Evolutionary conservation across 768 basidiomycete species (phyloP).

Genomic region (Flagelloscypha sp.): DNA sequence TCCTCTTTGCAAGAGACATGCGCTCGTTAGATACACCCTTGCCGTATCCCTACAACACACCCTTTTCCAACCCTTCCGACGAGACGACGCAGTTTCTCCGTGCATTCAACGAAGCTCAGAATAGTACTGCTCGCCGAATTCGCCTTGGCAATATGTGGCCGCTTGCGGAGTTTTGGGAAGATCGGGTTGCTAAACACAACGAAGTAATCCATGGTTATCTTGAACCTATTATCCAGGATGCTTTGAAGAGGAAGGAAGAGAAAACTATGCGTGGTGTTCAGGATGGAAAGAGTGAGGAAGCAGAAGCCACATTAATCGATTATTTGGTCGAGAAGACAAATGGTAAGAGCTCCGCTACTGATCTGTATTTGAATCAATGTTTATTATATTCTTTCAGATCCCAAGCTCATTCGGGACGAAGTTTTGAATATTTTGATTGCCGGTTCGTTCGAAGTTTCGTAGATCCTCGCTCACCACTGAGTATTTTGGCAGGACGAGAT

Average conservation of each 20-base stretch:
- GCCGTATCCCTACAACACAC: constrained; percentile 27
- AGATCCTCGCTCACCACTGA: neutral
- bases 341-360: constrained; percentile 17
- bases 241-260: constrained; percentile 13
- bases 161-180: constrained; percentile 26
- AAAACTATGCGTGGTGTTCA: constrained; percentile 1
- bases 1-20: constrained; percentile 39
- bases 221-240: constrained; percentile 24
- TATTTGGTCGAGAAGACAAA: constrained; percentile 28
- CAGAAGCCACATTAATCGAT: constrained; percentile 32
- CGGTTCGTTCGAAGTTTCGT: constrained; percentile 4
- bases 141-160: constrained; percentile 30
- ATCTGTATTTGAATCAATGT: neutral
- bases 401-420: constrained; percentile 13
- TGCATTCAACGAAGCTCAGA: constrained; percentile 28
- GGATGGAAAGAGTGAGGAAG: constrained; percentile 8
- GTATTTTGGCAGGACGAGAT: too few species aligned
- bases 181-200: constrained; percentile 25
- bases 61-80: constrained; percentile 5
- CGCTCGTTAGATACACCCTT: constrained; percentile 27
- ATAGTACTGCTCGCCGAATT: constrained; percentile 18
- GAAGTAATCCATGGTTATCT: constrained; percentile 26
- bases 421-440: constrained; percentile 16
- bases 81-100: neutral
- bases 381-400: constrained; percentile 10